phyloP scores from a whole-genome alignment of 306 rosid genomes.

The Cucumis sativus region Cucumber_9930_V3 NC_026660.2:20852501-20853000 shows the following conservation, averaged over 20 bases:
- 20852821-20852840: constrained; percentile 66
- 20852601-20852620: constrained; percentile 35
- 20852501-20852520: constrained; percentile 82
- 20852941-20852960: constrained; percentile 26
- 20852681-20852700: constrained; percentile 57
- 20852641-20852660: constrained; percentile 14
- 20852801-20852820: constrained; percentile 77
- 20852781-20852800: constrained; percentile 86
- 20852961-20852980: neutral
- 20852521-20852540: constrained; percentile 87
- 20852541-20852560: constrained; percentile 93
- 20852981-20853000: neutral
- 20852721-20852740: constrained; percentile 25
- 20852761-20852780: constrained; percentile 27
- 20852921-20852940: constrained; percentile 60
- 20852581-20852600: constrained; percentile 65
- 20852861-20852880: constrained; percentile 43
- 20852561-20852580: constrained; percentile 54
- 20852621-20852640: constrained; percentile 18
- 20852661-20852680: constrained; percentile 18
- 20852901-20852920: constrained; percentile 57
- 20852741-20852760: constrained; percentile 6
- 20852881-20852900: constrained; percentile 62
- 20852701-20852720: constrained; percentile 36
- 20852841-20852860: constrained; percentile 67